Conservation (phyloP, 1,139 yeast species). For the Blastobotrys illinoisensis region DNA sequence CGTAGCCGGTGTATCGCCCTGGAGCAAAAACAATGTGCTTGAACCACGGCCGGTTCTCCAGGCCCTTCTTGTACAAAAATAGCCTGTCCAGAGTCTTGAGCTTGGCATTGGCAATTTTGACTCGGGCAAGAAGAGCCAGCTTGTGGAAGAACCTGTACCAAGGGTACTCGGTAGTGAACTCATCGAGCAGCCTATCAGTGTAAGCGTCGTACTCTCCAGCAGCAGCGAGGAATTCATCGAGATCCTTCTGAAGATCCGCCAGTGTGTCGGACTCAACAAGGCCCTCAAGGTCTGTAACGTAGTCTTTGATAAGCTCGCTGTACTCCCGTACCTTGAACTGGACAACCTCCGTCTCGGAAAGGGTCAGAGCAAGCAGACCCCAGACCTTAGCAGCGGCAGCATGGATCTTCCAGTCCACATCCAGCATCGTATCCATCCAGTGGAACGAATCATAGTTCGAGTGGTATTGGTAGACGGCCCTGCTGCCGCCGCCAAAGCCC, state of each 20-base stretch:
- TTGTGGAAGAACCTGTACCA: constrained; percentile 32
- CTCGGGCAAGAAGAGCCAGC: constrained; percentile 25
- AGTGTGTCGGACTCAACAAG: constrained; percentile 17
- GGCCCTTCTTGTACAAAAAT: constrained; percentile 59
- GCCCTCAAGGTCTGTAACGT: constrained; percentile 29
- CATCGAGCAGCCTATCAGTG: constrained; percentile 25
- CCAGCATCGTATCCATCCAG: constrained; percentile 60
- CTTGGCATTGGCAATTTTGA: constrained; percentile 34
- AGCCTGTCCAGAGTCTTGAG: constrained; percentile 47
- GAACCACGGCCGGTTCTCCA: constrained; percentile 72
- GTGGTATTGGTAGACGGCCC: constrained; percentile 62
- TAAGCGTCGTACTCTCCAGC: constrained; percentile 29
- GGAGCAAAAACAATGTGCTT: constrained; percentile 80
- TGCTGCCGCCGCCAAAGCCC: constrained; percentile 43
- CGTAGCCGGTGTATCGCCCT: constrained; percentile 81
- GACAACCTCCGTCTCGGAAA: constrained; percentile 44
- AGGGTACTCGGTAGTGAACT: constrained; percentile 27
- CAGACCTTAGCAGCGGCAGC: constrained; percentile 47
- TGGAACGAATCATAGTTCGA: constrained; percentile 62
- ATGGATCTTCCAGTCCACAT: constrained; percentile 53
- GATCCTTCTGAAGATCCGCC: constrained; percentile 22
- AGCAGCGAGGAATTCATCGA: constrained; percentile 20
- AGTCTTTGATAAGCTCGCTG: constrained; percentile 32
- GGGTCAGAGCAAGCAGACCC: constrained; percentile 44
- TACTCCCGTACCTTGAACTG: constrained; percentile 42